A percentile compares a stretch with the other conserved stretches of the same genome.
phyloP scores from a whole-genome alignment of 2,329 filamentous ascomycete genomes.

The Aspergillus alliaceus region DNA sequence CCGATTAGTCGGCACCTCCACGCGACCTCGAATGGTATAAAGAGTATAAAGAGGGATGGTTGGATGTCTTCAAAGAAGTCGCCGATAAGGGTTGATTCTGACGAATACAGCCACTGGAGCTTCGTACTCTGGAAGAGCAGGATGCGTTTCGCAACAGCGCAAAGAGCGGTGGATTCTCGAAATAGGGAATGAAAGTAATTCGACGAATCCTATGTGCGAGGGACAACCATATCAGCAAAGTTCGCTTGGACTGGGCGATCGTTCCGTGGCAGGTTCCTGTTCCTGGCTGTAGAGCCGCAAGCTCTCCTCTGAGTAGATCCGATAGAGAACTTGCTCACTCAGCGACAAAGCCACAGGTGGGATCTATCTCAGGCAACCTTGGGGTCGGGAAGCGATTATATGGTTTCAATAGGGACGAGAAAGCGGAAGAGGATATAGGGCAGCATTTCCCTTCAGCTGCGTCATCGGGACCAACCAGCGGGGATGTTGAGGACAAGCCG shows the following conservation, averaged over 20 bases:
- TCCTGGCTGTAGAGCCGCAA: neutral
- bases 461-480: conserved; percentile 11
- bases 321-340: neutral
- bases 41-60: neutral
- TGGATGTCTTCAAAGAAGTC: neutral
- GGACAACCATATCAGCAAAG: neutral
- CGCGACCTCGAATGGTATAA: neutral
- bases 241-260: neutral
- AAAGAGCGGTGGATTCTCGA: neutral
- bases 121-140: neutral
- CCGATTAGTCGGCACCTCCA: neutral
- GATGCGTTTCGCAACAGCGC: neutral
- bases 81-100: neutral
- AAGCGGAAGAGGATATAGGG: neutral
- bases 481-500: conserved; percentile 2
- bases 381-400: neutral
- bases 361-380: neutral
- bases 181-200: neutral
- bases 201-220: neutral
- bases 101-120: neutral
- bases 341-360: neutral
- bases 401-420: neutral
- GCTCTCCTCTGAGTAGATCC: neutral
- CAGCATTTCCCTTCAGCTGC: conserved; percentile 5
- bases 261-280: neutral